Percentiles rank a stretch among this genome's conserved stretches.
Evolutionary conservation across 1,284 basidiomycete species (phyloP).

Genomic region (Ganoderma boninense): DNA sequence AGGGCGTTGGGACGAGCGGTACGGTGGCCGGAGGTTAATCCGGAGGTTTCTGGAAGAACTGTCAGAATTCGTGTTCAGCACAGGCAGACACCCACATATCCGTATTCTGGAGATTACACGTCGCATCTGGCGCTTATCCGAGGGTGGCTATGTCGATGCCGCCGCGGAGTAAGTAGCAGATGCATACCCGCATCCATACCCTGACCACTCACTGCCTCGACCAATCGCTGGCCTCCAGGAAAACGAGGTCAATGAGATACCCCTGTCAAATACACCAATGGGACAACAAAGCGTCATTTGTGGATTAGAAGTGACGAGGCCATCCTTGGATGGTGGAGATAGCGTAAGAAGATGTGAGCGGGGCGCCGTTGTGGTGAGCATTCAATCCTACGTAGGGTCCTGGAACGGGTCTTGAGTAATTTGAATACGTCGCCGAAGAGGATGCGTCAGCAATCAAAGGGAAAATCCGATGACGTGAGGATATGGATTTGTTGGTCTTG

Average conservation of each 20-base stretch:
- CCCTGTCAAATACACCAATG: neutral
- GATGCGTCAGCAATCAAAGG: slow-evolving; percentile 22
- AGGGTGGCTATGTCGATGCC: neutral
- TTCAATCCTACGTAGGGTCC: neutral
- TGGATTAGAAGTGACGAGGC: neutral
- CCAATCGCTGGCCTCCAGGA: neutral
- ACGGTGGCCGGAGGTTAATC: slow-evolving; percentile 21
- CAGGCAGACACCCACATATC: neutral
- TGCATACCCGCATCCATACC: neutral
- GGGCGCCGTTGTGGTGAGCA: slow-evolving; percentile 12
- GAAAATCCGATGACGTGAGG: slow-evolving; percentile 2
- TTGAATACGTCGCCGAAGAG: slow-evolving; percentile 10
- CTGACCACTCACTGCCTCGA: neutral
- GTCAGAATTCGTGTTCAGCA: too few relatives aligned
- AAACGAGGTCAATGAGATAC: neutral
- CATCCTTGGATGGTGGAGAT: slow-evolving; percentile 6
- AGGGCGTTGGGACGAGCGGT: slow-evolving; percentile 13
- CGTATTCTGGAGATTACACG: neutral
- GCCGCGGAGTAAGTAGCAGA: neutral
- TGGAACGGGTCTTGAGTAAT: neutral
- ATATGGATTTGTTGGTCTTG: neutral
- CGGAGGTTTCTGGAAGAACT: slow-evolving; percentile 8
- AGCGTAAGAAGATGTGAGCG: slow-evolving; percentile 12
- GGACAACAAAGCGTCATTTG: neutral
- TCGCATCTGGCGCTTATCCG: neutral